Evolutionary conservation across 164 flowering plant species (phyloP).

Genomic region (Vitis vinifera): ASM3070453v1 NC_081818.1:29121001-29121500

Average conservation of each 20-base stretch:
- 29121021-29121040: too few species aligned
- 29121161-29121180: background rate
- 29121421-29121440: background rate
- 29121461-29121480: background rate
- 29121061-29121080: too few species aligned
- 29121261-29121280: conserved; percentile 44
- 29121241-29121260: conserved; percentile 48
- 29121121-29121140: too few species aligned
- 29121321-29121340: conserved; percentile 29
- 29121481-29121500: conserved; percentile 1
- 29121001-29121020: too few species aligned
- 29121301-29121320: conserved; percentile 45
- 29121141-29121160: background rate
- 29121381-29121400: background rate
- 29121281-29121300: conserved; percentile 44
- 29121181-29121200: background rate
- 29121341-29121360: background rate
- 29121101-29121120: too few species aligned
- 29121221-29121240: conserved; percentile 39
- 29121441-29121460: background rate
- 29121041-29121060: too few species aligned
- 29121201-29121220: conserved; percentile 32
- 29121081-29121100: too few species aligned
- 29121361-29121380: background rate
- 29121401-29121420: conserved; percentile 12